A percentile compares a stretch with the other conserved stretches of the same genome.
Evolutionary conservation across 441 rosid species (phyloP).

Genomic region (Cnidoscolus chayamansa): DNA sequence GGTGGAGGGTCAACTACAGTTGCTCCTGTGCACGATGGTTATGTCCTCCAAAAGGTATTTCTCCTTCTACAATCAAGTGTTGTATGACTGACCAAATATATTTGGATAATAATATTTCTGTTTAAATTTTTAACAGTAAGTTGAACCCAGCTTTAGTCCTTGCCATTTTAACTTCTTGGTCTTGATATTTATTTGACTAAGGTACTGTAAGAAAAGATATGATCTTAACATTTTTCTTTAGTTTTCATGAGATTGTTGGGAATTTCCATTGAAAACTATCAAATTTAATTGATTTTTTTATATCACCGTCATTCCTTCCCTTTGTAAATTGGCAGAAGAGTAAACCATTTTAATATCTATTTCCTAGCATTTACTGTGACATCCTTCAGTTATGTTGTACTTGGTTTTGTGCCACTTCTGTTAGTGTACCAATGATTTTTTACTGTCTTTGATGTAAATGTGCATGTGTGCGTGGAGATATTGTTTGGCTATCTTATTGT

Average conservation of each 20-base stretch:
- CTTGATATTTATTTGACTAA: neutral
- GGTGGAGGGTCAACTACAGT: constrained; percentile 99
- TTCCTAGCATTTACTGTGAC: neutral
- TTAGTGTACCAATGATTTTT: constrained; percentile 2
- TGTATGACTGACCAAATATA: neutral
- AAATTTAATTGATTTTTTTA: constrained; percentile 7
- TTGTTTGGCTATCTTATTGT: neutral
- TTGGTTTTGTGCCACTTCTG: neutral
- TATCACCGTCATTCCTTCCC: neutral
- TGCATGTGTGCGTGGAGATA: neutral
- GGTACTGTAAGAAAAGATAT: neutral
- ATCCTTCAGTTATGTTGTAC: neutral
- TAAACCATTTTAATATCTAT: neutral
- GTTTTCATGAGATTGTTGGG: neutral
- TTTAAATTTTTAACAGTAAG: neutral
- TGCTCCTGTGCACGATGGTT: constrained; percentile 98
- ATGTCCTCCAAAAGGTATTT: constrained; percentile 94
- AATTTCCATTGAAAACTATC: neutral
- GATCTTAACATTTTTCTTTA: neutral
- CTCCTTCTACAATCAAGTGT: constrained; percentile 9
- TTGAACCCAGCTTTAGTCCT: neutral
- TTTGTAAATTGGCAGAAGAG: neutral
- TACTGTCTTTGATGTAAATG: neutral
- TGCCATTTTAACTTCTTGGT: neutral
- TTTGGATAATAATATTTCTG: neutral